Base-by-base conservation (phyloP, 106 monocot genomes). In the Agapanthus africanus region DNA sequence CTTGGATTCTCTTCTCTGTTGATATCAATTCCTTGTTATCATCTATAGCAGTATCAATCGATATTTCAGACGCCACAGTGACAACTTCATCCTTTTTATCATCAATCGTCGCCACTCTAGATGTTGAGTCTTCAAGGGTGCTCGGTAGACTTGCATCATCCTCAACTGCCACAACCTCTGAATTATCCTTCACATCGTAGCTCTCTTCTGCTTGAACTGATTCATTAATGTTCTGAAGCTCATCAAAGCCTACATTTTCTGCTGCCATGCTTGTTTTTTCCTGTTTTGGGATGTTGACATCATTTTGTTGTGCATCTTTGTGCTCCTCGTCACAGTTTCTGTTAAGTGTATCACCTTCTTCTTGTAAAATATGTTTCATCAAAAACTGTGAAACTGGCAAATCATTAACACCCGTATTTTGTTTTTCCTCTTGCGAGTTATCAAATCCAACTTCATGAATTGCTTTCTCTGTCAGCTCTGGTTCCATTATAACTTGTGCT, bases 301-400 rank as follows among this genome's bases (percentile, higher is more conserved):
- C 68, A 15, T 57, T 62, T 25, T 41, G 18, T 6, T 71, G 23
- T 18, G 59, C 21, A 0, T 15, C 41, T 11, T 31, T 68, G 50
- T 72, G 16, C 31, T 87, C 25, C 32, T 30, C 33, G 21, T 59
- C 71, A 54, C 19, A 14, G 42, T 21, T 26, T 59, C n/a, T 38
- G 8, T 67, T 37, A 57, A 38, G 42, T 23, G 34, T 67, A 54
- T 69, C 64, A 75, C 5, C 63, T 70, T 76, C 73, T 79, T 79
- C 72, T 59, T 49, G 59, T 70, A 88, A 56, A 46, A 88, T 84
- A 31, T 62, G 65, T 49, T 81, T 77, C 76, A 79, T 77, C 56
- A 88, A 46, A 63, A 83, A 73, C 3, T 62, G 70, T 40, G 84
- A 84, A 19, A 82, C 81, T 26, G 88, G 88, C 77, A 88, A 77